Evolutionary conservation across 2,329 filamentous ascomycete genomes (phyloP).

Genomic region (Rutstroemia sydowiana): DNA sequence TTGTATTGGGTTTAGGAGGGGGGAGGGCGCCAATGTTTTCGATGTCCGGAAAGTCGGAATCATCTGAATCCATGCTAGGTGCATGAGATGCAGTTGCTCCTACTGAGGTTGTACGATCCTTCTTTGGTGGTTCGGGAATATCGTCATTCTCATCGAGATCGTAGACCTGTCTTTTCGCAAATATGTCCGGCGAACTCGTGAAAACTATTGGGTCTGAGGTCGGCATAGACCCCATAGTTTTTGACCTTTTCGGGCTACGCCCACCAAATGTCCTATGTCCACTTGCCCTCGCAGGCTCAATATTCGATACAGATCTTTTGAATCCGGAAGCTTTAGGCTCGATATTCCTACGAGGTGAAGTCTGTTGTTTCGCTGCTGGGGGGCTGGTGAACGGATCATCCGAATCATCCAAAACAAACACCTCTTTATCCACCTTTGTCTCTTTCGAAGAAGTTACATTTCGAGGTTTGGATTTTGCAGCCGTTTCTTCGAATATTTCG

Average conservation of each 20-base stretch:
- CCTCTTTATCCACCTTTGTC: neutral
- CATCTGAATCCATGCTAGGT: constrained; percentile 8
- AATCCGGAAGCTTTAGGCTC: constrained; percentile 10
- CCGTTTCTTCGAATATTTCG: too few species aligned
- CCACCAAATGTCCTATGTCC: constrained; percentile 12
- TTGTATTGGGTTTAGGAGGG: neutral
- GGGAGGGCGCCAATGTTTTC: neutral
- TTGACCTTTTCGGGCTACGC: constrained; percentile 30
- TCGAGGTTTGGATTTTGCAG: neutral
- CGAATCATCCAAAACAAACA: constrained; percentile 22
- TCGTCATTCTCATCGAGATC: constrained; percentile 4
- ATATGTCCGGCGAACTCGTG: constrained; percentile 27
- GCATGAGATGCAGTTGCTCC: too few species aligned
- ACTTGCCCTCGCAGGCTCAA: constrained; percentile 30
- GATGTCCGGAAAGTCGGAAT: constrained; percentile 1
- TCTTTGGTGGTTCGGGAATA: neutral
- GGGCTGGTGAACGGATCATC: constrained; percentile 24
- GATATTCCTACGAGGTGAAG: neutral
- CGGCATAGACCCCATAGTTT: constrained; percentile 24
- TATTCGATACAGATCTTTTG: constrained; percentile 28
- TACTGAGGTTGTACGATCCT: neutral
- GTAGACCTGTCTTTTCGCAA: constrained; percentile 10
- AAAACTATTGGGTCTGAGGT: constrained; percentile 23
- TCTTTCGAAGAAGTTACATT: neutral
- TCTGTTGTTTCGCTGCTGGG: constrained; percentile 7